Evolutionary conservation across 768 basidiomycete genomes (phyloP).

Genomic region (Naganishia onofrii): DNA sequence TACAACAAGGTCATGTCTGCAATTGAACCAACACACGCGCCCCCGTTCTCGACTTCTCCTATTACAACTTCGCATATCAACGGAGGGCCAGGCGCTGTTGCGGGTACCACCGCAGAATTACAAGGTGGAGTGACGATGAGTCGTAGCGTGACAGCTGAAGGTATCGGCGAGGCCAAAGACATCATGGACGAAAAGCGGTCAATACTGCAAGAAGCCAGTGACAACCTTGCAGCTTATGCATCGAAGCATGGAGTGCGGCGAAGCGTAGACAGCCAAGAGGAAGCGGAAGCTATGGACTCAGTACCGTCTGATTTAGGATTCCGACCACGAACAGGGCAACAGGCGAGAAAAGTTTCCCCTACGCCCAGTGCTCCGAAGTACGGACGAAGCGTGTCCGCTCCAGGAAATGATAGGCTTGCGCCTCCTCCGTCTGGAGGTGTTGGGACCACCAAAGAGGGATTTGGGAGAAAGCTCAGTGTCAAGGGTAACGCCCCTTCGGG

Average conservation of each 20-base stretch:
- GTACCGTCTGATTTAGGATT: neutral
- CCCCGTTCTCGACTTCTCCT: constrained; percentile 4
- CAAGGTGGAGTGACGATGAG: constrained; percentile 22
- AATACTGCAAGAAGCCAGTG: constrained; percentile 18
- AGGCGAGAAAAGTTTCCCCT: constrained; percentile 10
- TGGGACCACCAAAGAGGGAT: neutral
- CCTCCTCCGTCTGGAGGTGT: neutral
- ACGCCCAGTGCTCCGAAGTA: constrained; percentile 5
- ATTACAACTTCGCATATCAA: constrained; percentile 1
- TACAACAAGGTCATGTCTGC: constrained; percentile 16
- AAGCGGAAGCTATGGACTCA: constrained; percentile 16
- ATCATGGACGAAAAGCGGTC: constrained; percentile 20
- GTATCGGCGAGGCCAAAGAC: constrained; percentile 10
- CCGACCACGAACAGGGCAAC: constrained; percentile 2
- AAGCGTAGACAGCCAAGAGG: constrained; percentile 1
- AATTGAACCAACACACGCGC: constrained; percentile 8
- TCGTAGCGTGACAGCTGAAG: constrained; percentile 19
- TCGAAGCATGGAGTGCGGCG: neutral
- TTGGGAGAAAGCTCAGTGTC: constrained; percentile 3
- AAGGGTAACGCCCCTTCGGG: neutral
- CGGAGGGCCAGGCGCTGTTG: neutral
- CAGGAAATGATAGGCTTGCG: constrained; percentile 3
- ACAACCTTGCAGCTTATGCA: constrained; percentile 6
- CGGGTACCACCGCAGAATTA: neutral
- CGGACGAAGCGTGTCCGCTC: constrained; percentile 11